Evolutionary conservation across 2,329 filamentous ascomycete genomes (phyloP), one percentile per base, ranked within the genome.

Genomic region (Alternaria infectoria): DNA sequence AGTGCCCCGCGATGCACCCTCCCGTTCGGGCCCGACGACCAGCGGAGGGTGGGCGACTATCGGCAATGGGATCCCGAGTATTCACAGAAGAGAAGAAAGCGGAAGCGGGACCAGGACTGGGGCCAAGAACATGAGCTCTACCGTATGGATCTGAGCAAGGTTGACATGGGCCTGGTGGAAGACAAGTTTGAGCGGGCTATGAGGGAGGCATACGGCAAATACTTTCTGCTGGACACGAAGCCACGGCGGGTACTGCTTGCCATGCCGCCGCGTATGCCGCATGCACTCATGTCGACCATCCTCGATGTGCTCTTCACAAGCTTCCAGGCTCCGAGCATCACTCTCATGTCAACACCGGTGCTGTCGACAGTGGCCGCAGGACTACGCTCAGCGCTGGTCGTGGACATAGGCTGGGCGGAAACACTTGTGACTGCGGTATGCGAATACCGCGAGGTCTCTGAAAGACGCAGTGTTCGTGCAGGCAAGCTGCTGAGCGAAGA

Each of bases 381-480:
- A 1, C 83, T 97, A 44, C 89, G 96, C 13, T 93, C 92, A n/a
- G 93, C 91, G 1, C 80, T 99, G 45, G 88, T 98, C 0, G 85
- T 99, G 40, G 93, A 99, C 74, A 86, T 99, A 64, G 96, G 95
- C 46, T 99, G 96, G 96, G 86, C 89, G 45, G 96, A 98, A 79
- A 97, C 94, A 0, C 87, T 90, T 0, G 88, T 96, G 21, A 97
- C 93, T 0, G 91, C 90, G 6, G 86, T 98, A 7, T 98, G 94
- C 75, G 96, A 99, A 80, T 97, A 93, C 77, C 90, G 92, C 57
- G 93, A 97, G 77, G 88, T 97, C 2, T 84, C 86, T 15, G 88
- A 88, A 57, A 87, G 85, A 60, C 86, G 92, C 57, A 95, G 88
- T 43, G 85, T 92, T 13, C 86, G 96, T 68, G 93, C 89, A 32